Evolutionary conservation across 345 rosid species (phyloP).

Genomic region (Hypericum perforatum): DNA sequence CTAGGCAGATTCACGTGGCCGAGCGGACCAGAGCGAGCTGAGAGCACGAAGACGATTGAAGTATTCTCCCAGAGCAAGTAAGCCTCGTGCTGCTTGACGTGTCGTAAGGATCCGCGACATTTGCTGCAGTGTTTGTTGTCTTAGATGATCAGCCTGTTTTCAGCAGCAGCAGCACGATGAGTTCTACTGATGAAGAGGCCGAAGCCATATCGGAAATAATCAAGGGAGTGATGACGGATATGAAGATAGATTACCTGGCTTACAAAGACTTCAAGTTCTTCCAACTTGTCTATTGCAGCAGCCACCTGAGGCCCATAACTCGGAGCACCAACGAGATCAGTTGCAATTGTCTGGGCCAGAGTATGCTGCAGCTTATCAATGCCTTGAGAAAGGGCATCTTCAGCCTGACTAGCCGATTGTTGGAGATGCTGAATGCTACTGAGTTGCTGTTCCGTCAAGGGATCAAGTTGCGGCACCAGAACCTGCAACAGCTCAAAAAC

Average conservation of each 20-base stretch:
- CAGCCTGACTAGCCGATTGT: conserved; percentile 82
- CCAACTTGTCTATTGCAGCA: conserved; percentile 52
- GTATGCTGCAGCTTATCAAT: conserved; percentile 34
- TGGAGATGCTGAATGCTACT: conserved; percentile 42
- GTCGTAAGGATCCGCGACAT: conserved; percentile 20
- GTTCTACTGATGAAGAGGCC: neutral
- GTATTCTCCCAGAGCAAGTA: conserved; percentile 36
- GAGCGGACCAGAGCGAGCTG: conserved; percentile 36
- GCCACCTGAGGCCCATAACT: conserved; percentile 37
- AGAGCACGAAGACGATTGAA: conserved; percentile 35
- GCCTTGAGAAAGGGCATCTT: conserved; percentile 57
- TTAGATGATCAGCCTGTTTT: neutral
- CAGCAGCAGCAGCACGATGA: neutral
- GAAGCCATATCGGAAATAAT: no score
- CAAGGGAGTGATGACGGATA: no score
- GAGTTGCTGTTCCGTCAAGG: conserved; percentile 61
- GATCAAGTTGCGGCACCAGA: conserved; percentile 56
- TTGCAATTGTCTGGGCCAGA: conserved; percentile 39
- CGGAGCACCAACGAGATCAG: conserved; percentile 24
- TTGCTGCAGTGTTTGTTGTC: conserved; percentile 18
- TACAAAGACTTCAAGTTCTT: conserved; percentile 66
- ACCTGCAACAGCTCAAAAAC: conserved; percentile 35
- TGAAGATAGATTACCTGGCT: conserved; percentile 43
- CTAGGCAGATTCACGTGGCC: conserved; percentile 20
- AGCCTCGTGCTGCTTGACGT: conserved; percentile 35